Evolutionary conservation across 208 protist species (phyloP).

Genomic region (Trichomonas tenax): DNA sequence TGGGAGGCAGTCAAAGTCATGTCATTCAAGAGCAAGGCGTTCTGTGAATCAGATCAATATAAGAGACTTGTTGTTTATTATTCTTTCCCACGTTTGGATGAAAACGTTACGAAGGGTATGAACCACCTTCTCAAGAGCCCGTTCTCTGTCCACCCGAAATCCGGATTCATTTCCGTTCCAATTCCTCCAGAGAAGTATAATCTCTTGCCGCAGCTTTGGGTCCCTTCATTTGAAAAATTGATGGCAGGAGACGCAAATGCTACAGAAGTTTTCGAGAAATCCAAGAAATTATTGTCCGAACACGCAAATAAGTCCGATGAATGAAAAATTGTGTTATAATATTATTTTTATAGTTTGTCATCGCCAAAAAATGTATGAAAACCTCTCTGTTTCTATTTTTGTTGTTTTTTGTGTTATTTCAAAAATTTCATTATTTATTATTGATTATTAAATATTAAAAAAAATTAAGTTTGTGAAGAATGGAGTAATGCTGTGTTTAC

Average conservation of each 20-base stretch:
- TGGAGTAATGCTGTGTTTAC: too few species aligned
- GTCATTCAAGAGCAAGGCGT: background rate
- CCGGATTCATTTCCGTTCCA: slow-evolving; percentile 37
- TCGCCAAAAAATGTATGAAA: too few species aligned
- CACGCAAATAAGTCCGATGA: background rate
- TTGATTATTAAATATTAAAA: too few species aligned
- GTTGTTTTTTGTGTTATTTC: too few species aligned
- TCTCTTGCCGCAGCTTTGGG: slow-evolving; percentile 26
- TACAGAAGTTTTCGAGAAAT: background rate
- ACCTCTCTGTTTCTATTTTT: too few species aligned
- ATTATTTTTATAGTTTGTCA: background rate
- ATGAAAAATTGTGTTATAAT: background rate
- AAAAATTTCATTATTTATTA: too few species aligned
- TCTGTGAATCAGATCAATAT: background rate
- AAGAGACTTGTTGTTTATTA: slow-evolving; percentile 47
- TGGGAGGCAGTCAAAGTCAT: background rate
- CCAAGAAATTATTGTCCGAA: background rate
- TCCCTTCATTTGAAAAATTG: slow-evolving; percentile 29
- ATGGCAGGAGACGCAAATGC: background rate
- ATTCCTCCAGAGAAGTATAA: slow-evolving; percentile 24
- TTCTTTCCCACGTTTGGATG: slow-evolving; percentile 81
- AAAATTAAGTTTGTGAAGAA: too few species aligned
- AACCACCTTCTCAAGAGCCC: slow-evolving; percentile 94
- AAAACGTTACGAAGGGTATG: slow-evolving; percentile 74
- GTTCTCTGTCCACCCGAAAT: slow-evolving; percentile 60